These are phyloP conservation scores for Epichloe gansuensis DNA, from an alignment of 2,329 filamentous ascomycete species.

Conservation along the genomic window DNA sequence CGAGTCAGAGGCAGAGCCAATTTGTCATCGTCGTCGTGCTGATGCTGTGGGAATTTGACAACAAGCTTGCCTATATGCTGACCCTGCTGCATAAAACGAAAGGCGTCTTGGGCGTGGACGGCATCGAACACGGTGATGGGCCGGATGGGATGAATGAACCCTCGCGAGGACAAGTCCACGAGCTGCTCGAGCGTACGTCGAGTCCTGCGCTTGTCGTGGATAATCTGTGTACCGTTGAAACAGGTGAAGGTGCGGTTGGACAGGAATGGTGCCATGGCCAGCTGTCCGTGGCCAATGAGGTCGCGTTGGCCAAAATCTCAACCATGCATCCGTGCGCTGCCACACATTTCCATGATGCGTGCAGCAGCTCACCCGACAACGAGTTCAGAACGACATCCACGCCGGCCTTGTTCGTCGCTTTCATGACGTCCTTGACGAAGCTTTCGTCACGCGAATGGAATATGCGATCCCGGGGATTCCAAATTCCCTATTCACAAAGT, in stretches of 20 bases:
- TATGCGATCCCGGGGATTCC: conserved; percentile 11
- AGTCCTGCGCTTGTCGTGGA: not conserved
- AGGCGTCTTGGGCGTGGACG: not conserved
- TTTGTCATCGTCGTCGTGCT: not conserved
- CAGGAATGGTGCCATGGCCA: not conserved
- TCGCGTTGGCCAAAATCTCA: not conserved
- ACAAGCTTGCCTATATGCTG: not conserved
- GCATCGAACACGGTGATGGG: not conserved
- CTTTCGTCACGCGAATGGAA: conserved; percentile 19
- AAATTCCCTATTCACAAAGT: not conserved
- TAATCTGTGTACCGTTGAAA: not conserved
- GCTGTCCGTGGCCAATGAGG: not conserved
- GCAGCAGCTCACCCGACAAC: conserved; percentile 19
- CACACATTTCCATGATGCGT: conserved; percentile 20
- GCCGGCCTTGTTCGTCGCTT: conserved; percentile 17
- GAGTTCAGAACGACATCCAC: conserved; percentile 27
- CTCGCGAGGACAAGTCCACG: not conserved
- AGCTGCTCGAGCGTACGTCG: too few relatives aligned
- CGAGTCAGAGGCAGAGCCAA: not conserved
- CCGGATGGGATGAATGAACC: not conserved
- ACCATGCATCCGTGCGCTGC: conserved; percentile 17
- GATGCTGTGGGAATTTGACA: not conserved
- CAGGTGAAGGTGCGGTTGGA: not conserved
- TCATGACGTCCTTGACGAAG: conserved; percentile 18
- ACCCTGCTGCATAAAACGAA: not conserved